Evolutionary conservation across 768 basidiomycete genomes (phyloP), one percentile per base, ranked within the genome.

Genomic region (Podaxis rugospora): DNA sequence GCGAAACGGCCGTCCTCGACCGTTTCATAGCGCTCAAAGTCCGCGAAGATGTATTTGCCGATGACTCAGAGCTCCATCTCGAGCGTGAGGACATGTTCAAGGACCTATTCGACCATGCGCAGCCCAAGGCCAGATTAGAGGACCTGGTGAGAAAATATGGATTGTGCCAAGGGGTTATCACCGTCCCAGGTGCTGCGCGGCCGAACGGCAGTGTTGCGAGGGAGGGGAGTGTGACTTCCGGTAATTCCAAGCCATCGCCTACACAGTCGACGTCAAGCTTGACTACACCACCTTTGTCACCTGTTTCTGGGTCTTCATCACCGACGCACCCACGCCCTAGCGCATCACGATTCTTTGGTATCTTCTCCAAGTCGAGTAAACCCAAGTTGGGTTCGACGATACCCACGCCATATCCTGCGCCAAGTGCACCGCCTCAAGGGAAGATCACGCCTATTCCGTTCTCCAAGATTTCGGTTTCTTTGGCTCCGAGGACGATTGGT

Each of bases 11-110:
- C 58, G 80, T 88, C 16, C 81, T 94, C 21, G 92, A 94, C 75
- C 79, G 80, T 61, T 93, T 90, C 78, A 88, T 94, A 51, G 83
- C 85, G 2, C 81, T 93, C 67, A 90, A 89, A 72, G 87, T 90
- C 55, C 84, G 83, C 21, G 88, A 93, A 68, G 92, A 93, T 72
- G 80, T 92, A 47, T 86, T 87, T 78, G 75, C 79, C 42, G 90
- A 92, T 71, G 88, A 91, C 51, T 80, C 82, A 1, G 84, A 85
- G 68, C 78, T 93, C 23, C 90, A 93, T 65, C 82, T 91, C 51
- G 87, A 88, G 66, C 78, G 87, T 11, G 86, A 88, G 57, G 90
- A 92, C 69, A 79, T 82, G 9, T 93, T 89, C 76, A 85, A 84
- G 62, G 92, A 93, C 66, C 73, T 93, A 25, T 93, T 93, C 69